Conservation (phyloP, 2,329 filamentous ascomycete genomes). For the Geosmithia morbida region DNA sequence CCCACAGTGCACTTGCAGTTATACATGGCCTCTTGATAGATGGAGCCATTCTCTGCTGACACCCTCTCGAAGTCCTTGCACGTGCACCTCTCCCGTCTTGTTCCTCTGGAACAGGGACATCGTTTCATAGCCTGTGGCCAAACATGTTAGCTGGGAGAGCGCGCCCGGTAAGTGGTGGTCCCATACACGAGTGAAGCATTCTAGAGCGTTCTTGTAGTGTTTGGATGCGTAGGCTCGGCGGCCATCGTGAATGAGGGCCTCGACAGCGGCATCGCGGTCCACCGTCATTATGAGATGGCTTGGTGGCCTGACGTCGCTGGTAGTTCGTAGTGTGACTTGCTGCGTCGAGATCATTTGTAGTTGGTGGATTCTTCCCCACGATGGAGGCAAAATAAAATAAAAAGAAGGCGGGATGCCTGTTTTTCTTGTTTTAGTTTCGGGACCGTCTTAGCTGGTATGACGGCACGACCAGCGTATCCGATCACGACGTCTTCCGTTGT, state of each 20-base stretch:
- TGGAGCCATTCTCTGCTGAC: conserved; percentile 15
- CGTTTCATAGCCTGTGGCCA: conserved; percentile 17
- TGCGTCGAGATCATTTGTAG: not conserved
- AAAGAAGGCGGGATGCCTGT: not conserved
- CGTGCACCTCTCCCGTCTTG: conserved; percentile 18
- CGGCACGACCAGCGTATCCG: not conserved
- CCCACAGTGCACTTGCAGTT: conserved; percentile 20
- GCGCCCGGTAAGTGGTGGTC: not conserved
- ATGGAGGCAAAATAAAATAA: not conserved
- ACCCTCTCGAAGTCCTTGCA: conserved; percentile 24
- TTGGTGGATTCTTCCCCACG: not conserved
- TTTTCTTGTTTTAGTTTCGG: too few relatives aligned
- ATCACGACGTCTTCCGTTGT: not conserved
- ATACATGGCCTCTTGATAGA: conserved; percentile 26
- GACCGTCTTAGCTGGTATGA: not conserved
- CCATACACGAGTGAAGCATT: conserved; percentile 4
- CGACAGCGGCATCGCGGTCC: conserved; percentile 1
- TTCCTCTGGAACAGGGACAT: conserved; percentile 18
- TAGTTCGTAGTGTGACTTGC: not conserved
- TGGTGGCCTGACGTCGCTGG: not conserved
- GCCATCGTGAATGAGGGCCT: conserved; percentile 3
- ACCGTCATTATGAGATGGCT: not conserved
- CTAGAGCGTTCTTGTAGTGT: conserved; percentile 4
- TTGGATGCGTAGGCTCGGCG: conserved; percentile 3
- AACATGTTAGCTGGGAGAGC: not conserved